Evolutionary conservation across 179 eudicot genomes (phyloP).

Genomic region (Silene vulgaris): DNA sequence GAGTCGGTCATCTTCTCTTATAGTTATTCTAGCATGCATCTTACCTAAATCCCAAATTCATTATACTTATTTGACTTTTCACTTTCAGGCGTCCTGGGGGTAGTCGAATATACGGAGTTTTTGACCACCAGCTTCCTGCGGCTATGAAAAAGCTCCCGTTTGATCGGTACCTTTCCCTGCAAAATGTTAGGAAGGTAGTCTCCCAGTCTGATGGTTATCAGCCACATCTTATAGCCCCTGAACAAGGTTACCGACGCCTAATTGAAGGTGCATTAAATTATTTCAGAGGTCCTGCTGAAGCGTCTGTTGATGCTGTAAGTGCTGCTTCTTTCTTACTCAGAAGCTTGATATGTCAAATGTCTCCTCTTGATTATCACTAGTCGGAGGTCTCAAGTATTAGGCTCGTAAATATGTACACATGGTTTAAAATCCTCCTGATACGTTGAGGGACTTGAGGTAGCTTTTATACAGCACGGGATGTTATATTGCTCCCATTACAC

Average conservation of each 20-base stretch:
- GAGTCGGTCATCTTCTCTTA: too few relatives aligned
- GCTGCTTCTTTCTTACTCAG: background rate
- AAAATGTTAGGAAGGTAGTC: conserved; percentile 66
- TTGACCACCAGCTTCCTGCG: conserved; percentile 91
- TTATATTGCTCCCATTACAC: background rate
- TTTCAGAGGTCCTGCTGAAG: conserved; percentile 85
- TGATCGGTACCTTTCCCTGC: conserved; percentile 77
- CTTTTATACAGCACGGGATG: too few relatives aligned
- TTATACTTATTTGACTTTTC: background rate
- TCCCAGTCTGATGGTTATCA: conserved; percentile 93
- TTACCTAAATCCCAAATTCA: too few relatives aligned
- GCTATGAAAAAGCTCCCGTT: conserved; percentile 83
- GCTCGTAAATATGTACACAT: background rate
- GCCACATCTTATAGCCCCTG: conserved; percentile 92
- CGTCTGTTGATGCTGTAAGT: conserved; percentile 91
- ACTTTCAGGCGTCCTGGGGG: conserved; percentile 82
- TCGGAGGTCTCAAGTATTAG: background rate
- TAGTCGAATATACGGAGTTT: conserved; percentile 81
- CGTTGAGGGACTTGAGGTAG: too few relatives aligned
- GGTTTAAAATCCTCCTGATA: too few relatives aligned
- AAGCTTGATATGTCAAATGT: background rate
- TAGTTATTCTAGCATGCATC: background rate
- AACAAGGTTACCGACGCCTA: conserved; percentile 88
- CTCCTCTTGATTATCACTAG: conserved; percentile 6
- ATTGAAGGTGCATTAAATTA: conserved; percentile 73